phyloP scores from a whole-genome alignment of 352 stramenopile species.

The Globisporangium solare region DNA sequence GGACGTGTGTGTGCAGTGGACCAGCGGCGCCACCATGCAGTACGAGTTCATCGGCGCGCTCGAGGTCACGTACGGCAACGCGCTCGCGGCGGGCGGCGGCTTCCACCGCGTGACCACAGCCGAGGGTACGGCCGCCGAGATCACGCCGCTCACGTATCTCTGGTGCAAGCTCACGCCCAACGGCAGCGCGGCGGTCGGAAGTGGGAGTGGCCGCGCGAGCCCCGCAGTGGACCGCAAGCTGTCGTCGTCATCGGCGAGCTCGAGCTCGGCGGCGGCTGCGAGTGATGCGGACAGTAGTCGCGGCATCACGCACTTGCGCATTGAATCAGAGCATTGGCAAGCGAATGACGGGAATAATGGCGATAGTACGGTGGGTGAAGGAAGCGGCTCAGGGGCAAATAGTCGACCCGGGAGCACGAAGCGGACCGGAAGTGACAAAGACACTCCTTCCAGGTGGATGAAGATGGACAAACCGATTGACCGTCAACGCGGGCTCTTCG shows the following conservation, averaged over 20 bases:
- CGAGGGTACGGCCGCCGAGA: conserved; percentile 68
- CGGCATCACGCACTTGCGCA: conserved; percentile 53
- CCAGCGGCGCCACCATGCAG: conserved; percentile 34
- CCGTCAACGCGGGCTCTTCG: conserved; percentile 44
- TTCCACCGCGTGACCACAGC: conserved; percentile 82
- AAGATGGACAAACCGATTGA: conserved; percentile 79
- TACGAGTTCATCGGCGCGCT: conserved; percentile 65
- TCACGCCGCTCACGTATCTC: conserved; percentile 78
- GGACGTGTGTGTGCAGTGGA: too few species aligned
- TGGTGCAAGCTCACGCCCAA: conserved; percentile 63
- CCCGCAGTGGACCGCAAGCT: conserved; percentile 5
- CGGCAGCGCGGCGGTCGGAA: not conserved
- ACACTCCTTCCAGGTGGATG: conserved; percentile 23
- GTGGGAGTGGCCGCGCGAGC: conserved; percentile 3
- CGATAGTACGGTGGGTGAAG: not conserved
- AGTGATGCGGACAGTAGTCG: conserved; percentile 1
- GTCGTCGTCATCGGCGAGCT: not conserved
- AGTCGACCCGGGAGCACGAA: not conserved
- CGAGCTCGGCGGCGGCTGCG: not conserved
- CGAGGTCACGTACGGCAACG: conserved; percentile 86
- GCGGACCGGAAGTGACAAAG: not conserved
- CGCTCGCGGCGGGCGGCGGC: conserved; percentile 65
- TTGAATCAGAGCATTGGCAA: conserved; percentile 30
- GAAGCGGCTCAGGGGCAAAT: not conserved
- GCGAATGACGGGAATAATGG: too few species aligned